Evolutionary conservation across 352 stramenopile genomes (phyloP), one percentile per base, ranked within the genome.

Genomic region (Phytopythium helicoides): DNA sequence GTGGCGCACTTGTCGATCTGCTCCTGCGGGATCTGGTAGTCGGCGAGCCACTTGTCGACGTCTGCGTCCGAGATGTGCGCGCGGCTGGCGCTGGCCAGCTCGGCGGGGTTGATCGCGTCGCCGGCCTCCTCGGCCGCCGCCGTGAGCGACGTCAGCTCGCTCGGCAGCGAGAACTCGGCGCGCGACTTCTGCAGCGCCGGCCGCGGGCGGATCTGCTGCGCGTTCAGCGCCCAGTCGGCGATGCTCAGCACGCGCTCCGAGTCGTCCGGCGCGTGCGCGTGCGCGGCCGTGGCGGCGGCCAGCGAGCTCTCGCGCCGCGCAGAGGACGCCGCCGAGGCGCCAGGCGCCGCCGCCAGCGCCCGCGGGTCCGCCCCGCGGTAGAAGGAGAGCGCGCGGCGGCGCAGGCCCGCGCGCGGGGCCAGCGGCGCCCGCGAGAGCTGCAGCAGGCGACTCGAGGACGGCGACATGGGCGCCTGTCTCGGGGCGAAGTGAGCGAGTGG

Each of bases 31-130:
- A 92, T 73, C 49, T 73, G 52, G 42, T 81, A 90, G 12, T 74
- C 59, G 12, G 64, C 58, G 10, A 92, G 74, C 77, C 79, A 92
- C 46, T 85, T 80, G 47, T 90, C 73, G 18, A 90, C 77, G n/a
- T 92, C 82, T 35, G 73, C 75, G 21, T 88, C 74, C 8, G 64
- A 72, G 12, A 92, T 92, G 52, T 60, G 69, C 9, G 63, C 47
- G 50, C 79, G 76, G 2, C 63, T 60, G 19, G 45, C 57, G 25
- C 37, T 54, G 10, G 50, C 47, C 6, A 62, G 0, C 25, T 58
- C 35, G 0, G 21, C 47, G 1, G 57, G 41, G 40, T 68, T 61
- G 6, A 49, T 33, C 26, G 61, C 39, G 12, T 49, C 16, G 18
- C 58, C 23, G 19, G 62, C 48, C 25, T 60, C 48, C 11, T 71